Evolutionary conservation across 305 asterid species (phyloP), one percentile per base, ranked within the genome.

Genomic region (Ajuga reptans): DNA sequence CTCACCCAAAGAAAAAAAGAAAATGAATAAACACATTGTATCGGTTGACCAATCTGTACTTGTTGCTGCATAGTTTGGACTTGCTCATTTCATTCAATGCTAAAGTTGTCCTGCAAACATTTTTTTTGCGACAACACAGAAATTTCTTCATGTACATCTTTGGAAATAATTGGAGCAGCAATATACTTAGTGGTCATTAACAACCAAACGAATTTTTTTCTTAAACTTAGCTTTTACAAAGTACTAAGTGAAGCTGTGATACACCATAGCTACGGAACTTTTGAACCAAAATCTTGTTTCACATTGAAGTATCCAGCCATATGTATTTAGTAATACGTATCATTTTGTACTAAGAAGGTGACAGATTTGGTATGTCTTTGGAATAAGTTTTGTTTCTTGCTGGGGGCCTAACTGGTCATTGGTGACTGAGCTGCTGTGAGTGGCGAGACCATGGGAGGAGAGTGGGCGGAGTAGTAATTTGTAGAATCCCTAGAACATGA

Each of bases 41-140:
- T 56, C 9, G 55, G 65, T 69, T 9, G 18, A 33, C 37, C n/a
- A 31, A 55, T 69, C 49, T 58, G 57, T 52, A 53, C 6, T 4
- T 10, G 69, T 50, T 56, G 71, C 72, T 33, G 14, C 58, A 61
- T 46, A 31, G 27, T 52, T 37, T 51, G 55, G 36, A 69, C 53
- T 52, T 45, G 54, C 43, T 58, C 71, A 50, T 5, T 54, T 36
- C 24, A 75, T 61, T 50, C 41, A 37, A 24, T n/a, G 34, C 43
- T 17, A 53, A 29, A 43, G 16, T 15, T 68, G 11, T 17, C 42
- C 6, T 47, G 43, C 50, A 33, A 34, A 45, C 51, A 64, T 51
- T 17, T 4, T n/a, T 67, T 14, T 65, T 10, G 47, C 1, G 49
- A 65, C 17, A 49, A 12, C 24, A 33, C 47, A 47, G 37, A 11